Base-by-base conservation (phyloP, 352 stramenopile genomes). In the Globisporangium iwayamae region DNA sequence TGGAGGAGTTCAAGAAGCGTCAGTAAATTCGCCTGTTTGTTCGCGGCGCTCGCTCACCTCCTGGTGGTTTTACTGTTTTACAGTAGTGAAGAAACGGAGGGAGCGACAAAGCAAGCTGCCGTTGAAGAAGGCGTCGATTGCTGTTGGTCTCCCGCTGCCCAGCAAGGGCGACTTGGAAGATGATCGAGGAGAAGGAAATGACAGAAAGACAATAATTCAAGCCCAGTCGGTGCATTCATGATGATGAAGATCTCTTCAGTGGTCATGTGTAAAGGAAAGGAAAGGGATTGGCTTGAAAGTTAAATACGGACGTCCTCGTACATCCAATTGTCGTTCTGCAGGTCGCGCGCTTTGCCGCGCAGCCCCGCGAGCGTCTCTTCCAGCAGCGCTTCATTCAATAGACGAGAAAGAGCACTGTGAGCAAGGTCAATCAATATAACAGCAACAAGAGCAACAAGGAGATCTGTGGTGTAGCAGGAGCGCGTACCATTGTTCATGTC, bases 1-100 rank as follows among this genome's bases (percentile, higher is more conserved):
- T 99, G 58, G 89, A 98, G 70, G 90, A 96, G 65, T 98, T 99
- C 89, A 81, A 94, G 72, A 86, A 86, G 69, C 78, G 80, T 48
- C 66, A 70, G 65, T 85, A 81, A 76, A 68, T 43, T 55, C 45
- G 56, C 16, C 41, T 8, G 16, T 10, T 2, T 22, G 32, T 55
- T 20, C 34, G 36, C 22, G 7, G 20, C 25, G 30, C n/a, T 14
- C 20, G 20, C 8, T 39, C 8, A 8, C 34, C 41, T 47, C 20
- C 14, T 20, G 38, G 38, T 45, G 2, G 25, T 13, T 45, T 45
- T 16, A 45, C 13, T 28, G 25, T 13, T 45, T 45, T 16, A 45
- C 13, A 9, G 41, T 8, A 9, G 41, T 47, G 41, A 47, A 4
- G 41, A 20, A 20, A 47, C 41, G 41, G 41, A 47, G 41, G 41